Percentiles rank a stretch among this genome's conserved stretches.
Conservation (phyloP, 345 rosid species). For the Aquilaria sinensis region DNA sequence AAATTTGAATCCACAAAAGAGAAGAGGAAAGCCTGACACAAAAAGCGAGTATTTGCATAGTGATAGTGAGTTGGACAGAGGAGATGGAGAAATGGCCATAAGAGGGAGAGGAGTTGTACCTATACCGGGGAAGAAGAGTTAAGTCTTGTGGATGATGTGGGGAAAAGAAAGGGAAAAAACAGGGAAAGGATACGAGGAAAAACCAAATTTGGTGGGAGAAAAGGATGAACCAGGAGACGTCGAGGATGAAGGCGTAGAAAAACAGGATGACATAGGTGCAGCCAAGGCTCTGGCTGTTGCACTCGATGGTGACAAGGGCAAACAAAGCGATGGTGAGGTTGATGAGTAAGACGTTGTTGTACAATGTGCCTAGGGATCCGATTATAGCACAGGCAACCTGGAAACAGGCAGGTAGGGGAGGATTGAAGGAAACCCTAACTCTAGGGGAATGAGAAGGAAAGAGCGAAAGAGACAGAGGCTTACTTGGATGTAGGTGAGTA, state of each 20-base stretch:
- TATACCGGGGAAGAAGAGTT: no score
- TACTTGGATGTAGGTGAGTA: conserved; percentile 82
- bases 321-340: conserved; percentile 73
- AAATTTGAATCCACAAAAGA: conserved; percentile 88
- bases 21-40: conserved; percentile 72
- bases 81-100: conserved; percentile 33
- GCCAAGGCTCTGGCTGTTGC: conserved; percentile 79
- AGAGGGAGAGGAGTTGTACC: no score
- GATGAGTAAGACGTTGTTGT: conserved; percentile 70
- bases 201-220: conserved; percentile 67
- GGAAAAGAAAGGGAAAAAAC: no score
- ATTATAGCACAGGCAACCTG: conserved; percentile 84
- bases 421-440: no score
- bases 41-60: conserved; percentile 77
- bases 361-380: conserved; percentile 85
- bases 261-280: conserved; percentile 82
- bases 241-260: conserved; percentile 61
- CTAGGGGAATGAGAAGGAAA: no score
- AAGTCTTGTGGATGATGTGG: no score
- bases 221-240: conserved; percentile 67
- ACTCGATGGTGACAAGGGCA: conserved; percentile 84
- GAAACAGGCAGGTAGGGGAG: no score
- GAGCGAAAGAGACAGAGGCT: background rate
- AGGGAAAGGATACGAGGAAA: background rate
- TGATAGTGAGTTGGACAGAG: conserved; percentile 74